A percentile compares a stretch with the other conserved stretches of the same genome.
These are phyloP conservation scores for Cryphonectria japonica DNA, from an alignment of 2,329 filamentous ascomycete species.

Conservation along the genomic window DNA sequence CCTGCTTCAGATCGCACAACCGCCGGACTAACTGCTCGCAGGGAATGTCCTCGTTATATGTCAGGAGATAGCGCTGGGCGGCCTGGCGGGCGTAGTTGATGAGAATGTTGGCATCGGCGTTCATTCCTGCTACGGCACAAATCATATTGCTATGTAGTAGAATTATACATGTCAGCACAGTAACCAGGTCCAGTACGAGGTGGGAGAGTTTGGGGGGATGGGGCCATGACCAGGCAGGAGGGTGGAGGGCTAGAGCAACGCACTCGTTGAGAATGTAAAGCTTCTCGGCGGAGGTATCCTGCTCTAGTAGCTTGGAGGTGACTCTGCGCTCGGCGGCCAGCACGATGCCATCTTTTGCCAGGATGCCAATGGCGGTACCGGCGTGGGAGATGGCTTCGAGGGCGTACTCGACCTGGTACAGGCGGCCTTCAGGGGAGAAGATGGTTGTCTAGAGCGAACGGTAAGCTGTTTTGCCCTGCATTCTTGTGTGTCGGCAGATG, in stretches of 20 bases:
- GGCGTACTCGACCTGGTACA: conserved; percentile 99
- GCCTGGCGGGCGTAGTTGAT: conserved; percentile 99
- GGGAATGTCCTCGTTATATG: conserved; percentile 99
- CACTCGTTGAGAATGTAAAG: conserved; percentile 99
- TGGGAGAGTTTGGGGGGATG: neutral
- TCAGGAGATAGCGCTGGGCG: conserved; percentile 95
- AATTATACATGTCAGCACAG: conserved; percentile 25
- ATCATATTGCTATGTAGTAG: conserved; percentile 86
- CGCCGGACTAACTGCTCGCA: conserved; percentile 97
- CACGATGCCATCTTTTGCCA: conserved; percentile 98
- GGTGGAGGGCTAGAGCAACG: conserved; percentile 37
- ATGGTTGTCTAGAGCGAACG: conserved; percentile 78
- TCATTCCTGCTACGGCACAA: conserved; percentile 98
- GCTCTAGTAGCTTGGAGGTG: conserved; percentile 97
- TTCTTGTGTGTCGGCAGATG: conserved; percentile 5
- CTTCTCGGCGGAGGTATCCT: conserved; percentile 99
- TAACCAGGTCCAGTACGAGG: neutral
- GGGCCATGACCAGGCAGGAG: neutral
- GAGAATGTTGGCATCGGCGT: conserved; percentile 98
- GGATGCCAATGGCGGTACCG: conserved; percentile 92
- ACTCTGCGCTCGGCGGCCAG: conserved; percentile 98
- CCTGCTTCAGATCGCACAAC: conserved; percentile 97
- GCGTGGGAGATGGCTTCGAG: conserved; percentile 98
- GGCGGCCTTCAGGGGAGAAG: conserved; percentile 97
- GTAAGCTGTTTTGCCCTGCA: conserved; percentile 26